Base-by-base conservation (phyloP, 352 stramenopile genomes). In the Phytophthora colocasiae region DNA sequence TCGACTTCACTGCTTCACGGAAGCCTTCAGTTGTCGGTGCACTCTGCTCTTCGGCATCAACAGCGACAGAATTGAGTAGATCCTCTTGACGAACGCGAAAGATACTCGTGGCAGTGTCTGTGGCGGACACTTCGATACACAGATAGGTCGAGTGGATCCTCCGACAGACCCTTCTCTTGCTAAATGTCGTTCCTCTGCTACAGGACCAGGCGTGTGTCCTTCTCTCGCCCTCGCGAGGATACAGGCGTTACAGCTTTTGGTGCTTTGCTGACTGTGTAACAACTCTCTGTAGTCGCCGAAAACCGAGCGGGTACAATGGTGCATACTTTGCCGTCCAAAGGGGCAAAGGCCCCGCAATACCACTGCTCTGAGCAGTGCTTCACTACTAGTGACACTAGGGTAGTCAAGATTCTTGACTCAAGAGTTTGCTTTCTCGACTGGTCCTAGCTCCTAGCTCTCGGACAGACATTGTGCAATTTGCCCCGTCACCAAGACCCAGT, bases 181-280 rank as follows among this genome's bases (percentile, higher is more conserved):
- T 15, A 44, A 14, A 49, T 15, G 36, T 36, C n/a, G 12, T 70
- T 59, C 62, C 53, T 68, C 53, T 69, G 61, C 39, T 69, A 47
- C 53, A 69, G 49, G 55, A 66, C n/a, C 63, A 71, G 63, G 65
- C 31, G 36, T 15, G 10, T 34, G 55, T 38, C 54, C 41, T 54
- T 48, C 48, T 56, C 63, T 66, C 32, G 56, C 45, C 43, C 39
- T 32, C 8, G 3, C 14, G 15, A 50, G 62, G 62, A 70, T 70
- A 49, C 61, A 70, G 6, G 14, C 46, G 46, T 52, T 40, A 51
- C 46, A 54, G 29, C 40, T 58, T 49, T 49, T 27, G 14, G 29
- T 34, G 36, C 27, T 38, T 24, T 24, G 41, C 17, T 24, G 36
- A 52, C 46, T 17, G 5, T 12, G 5, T 9, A 48, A 44, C 38